Percentiles rank a stretch among this genome's conserved stretches.
Conservation (phyloP, 257 asterid genomes). For the Lithospermum erythrorhizon region DNA sequence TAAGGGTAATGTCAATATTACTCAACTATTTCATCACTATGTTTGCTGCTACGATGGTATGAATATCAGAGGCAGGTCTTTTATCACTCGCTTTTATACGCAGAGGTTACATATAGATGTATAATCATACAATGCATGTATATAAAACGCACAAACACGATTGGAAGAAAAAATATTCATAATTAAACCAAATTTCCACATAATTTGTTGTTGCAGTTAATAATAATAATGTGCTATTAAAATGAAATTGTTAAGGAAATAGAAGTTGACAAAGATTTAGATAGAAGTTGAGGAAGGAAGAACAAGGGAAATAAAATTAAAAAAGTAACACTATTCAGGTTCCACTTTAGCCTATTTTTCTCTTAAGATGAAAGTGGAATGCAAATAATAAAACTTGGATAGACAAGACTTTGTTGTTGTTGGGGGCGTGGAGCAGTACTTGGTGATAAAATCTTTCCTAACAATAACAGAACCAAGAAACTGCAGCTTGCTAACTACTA, state of each 20-base stretch:
- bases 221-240: neutral
- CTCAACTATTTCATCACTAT: neutral
- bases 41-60: neutral
- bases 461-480: neutral
- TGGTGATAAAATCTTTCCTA: no score
- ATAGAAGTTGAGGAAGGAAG: neutral
- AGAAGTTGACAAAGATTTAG: neutral
- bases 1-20: neutral
- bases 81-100: no score
- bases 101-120: no score
- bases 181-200: no score
- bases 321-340: constrained; percentile 49
- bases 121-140: neutral
- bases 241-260: constrained; percentile 3
- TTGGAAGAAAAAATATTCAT: no score
- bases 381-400: constrained; percentile 34
- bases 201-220: no score
- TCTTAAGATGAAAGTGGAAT: constrained; percentile 37
- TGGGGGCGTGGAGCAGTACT: neutral
- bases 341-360: constrained; percentile 28
- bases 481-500: neutral
- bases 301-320: neutral
- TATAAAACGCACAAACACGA: neutral
- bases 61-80: neutral
- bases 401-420: neutral